A percentile compares a stretch with the other conserved stretches of the same genome.
Evolutionary conservation across 306 rosid species (phyloP).

Genomic region (Inga leiocalycina): DNA sequence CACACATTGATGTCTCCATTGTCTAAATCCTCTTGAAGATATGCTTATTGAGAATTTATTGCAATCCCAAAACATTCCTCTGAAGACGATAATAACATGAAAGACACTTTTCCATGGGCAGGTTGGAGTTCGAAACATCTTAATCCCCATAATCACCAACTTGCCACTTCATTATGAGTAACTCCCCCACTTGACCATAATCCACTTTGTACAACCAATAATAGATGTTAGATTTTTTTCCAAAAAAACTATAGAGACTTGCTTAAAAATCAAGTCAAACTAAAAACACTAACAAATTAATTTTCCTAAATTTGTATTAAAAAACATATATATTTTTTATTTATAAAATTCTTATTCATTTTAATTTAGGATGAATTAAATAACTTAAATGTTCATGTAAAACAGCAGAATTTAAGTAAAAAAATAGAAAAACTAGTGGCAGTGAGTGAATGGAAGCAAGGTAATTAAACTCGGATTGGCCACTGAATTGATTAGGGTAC

Average conservation of each 20-base stretch:
- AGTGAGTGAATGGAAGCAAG: no score
- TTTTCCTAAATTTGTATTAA: neutral
- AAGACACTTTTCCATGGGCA: constrained; percentile 6
- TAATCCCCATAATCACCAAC: constrained; percentile 18
- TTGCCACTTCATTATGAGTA: constrained; percentile 9
- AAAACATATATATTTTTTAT: neutral
- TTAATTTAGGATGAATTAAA: neutral
- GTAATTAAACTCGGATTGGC: no score
- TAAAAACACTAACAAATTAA: no score
- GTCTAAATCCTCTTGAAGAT: constrained; percentile 10
- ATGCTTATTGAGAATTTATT: constrained; percentile 17
- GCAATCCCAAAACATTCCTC: constrained; percentile 45
- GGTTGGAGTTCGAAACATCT: constrained; percentile 14
- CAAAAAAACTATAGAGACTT: no score
- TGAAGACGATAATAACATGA: constrained; percentile 24
- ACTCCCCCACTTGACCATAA: neutral
- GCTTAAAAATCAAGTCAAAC: no score
- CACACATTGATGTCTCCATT: constrained; percentile 29
- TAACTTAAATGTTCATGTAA: neutral
- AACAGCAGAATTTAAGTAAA: neutral
- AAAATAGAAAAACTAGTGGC: neutral
- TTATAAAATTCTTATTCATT: no score
- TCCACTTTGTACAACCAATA: neutral
- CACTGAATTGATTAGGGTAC: no score
- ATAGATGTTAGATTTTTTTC: no score